Evolutionary conservation across 169 alveolate species (phyloP), one percentile per base, ranked within the genome.

Genomic region (Eimeria falciformis): DNA sequence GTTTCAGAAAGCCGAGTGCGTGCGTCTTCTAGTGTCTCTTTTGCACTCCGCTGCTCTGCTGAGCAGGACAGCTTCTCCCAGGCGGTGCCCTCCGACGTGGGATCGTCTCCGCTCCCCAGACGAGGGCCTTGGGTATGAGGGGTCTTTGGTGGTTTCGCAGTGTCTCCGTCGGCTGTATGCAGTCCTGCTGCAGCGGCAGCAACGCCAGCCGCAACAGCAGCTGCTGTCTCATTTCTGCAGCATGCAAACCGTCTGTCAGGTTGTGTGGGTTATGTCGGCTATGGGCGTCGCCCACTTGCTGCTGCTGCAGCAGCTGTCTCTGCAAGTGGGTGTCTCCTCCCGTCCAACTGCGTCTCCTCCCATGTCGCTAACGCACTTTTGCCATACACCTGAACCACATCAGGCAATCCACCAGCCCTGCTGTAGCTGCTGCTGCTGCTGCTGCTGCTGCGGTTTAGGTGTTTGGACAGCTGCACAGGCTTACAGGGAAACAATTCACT

Each of bases 41-140:
- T 50, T 69, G 81, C 81, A 69, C 81, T 69, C 81, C 33, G 81
- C 81, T 25, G 81, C 81, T 25, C 81, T 69, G 23, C 46, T 69
- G 45, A 29, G 53, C 5, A 45, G 81, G 25, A 50, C 81, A 33
- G 50, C 53, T 18, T n/a, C 45, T 11, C 17, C 81, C 9, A 18
- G 53, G n/a, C 23, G 25, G 25, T 21, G 53, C 33, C 55, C 81
- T 21, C 53, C 81, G 2, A 69, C 25, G 18, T 29, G 9, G 81
- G 50, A 50, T n/a, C 53, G 45, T 17, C 5, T 25, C 27, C 81
- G 43, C 3, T 9, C 53, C 7, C n/a, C 53, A 27, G 81, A 69
- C n/a, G 33, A 23, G 81, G 50, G 81, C 81, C 81, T 69, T 21
- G 81, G 81, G n/a, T 6, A 12, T 17, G 81, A 25, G 1, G 81